These are phyloP conservation scores for Saxophila tyrrhenica DNA, from an alignment of 495 filamentous ascomycete genomes.

Conservation along the genomic window DNA sequence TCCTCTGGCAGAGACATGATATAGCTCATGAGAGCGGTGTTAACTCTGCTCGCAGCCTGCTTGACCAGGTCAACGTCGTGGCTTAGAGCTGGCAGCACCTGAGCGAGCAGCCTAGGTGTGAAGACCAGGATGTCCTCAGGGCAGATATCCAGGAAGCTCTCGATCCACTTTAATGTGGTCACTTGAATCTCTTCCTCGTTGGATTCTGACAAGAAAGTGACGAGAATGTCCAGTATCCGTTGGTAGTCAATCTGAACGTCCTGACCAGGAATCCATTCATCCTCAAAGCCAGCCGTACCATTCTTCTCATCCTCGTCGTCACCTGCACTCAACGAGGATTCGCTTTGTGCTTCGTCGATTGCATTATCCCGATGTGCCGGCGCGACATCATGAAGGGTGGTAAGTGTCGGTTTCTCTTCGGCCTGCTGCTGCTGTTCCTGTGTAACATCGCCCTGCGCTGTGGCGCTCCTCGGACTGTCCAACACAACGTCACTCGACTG, in stretches of 20 bases:
- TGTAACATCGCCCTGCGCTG: conserved; percentile 3
- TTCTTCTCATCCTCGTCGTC: conserved; percentile 40
- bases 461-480: conserved; percentile 2
- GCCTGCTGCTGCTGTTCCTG: neutral
- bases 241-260: conserved; percentile 92
- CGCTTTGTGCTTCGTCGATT: conserved; percentile 7
- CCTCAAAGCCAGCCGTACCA: conserved; percentile 48
- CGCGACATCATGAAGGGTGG: neutral
- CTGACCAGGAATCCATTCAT: conserved; percentile 93
- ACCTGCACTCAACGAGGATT: conserved; percentile 9
- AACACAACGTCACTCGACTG: conserved; percentile 2
- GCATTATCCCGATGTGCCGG: conserved; percentile 12
- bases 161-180: conserved; percentile 88
- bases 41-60: conserved; percentile 77
- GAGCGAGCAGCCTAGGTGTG: conserved; percentile 79
- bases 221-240: conserved; percentile 83
- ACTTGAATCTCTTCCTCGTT: conserved; percentile 81
- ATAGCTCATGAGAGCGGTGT: conserved; percentile 79
- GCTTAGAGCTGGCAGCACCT: conserved; percentile 89
- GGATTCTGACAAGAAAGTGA: conserved; percentile 71
- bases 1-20: conserved; percentile 86
- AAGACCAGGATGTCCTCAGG: conserved; percentile 96
- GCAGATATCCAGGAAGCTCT: conserved; percentile 91
- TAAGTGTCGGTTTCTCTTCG: neutral
- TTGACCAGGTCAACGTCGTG: conserved; percentile 81